These are phyloP conservation scores for Alternaria arbusti DNA, from an alignment of 2,329 filamentous ascomycete species.

Conservation along the genomic window DNA sequence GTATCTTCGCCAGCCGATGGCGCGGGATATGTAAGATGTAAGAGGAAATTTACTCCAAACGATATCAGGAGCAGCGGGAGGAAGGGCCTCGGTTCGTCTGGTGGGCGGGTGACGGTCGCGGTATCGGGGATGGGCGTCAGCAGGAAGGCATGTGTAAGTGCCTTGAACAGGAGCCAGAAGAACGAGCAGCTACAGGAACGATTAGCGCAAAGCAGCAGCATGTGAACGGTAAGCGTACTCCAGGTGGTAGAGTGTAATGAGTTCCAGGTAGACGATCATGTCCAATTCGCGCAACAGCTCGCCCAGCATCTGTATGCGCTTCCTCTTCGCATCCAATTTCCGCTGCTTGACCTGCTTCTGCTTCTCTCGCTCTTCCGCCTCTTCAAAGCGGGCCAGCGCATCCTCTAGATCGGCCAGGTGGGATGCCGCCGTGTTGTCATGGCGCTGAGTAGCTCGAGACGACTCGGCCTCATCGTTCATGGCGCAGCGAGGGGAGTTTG, in stretches of 20 bases:
- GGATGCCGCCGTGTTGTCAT: conserved; percentile 18
- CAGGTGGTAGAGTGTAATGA: conserved; percentile 68
- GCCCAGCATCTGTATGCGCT: conserved; percentile 54
- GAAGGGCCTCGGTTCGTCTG: conserved; percentile 59
- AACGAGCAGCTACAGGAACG: conserved; percentile 60
- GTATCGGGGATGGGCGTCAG: conserved; percentile 65
- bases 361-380: conserved; percentile 27
- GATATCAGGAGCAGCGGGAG: conserved; percentile 60
- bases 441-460: conserved; percentile 37
- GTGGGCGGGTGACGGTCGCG: conserved; percentile 50
- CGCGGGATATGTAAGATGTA: conserved; percentile 54
- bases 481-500: conserved; percentile 29
- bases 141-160: conserved; percentile 62
- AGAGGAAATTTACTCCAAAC: conserved; percentile 63
- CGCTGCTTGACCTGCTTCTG: conserved; percentile 32
- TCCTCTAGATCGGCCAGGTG: conserved; percentile 22
- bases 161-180: conserved; percentile 62
- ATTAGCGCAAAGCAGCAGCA: neutral
- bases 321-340: conserved; percentile 43
- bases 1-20: conserved; percentile 57
- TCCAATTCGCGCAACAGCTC: conserved; percentile 64
- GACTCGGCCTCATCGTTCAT: conserved; percentile 51
- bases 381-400: conserved; percentile 18
- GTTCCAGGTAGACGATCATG: conserved; percentile 65
- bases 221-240: conserved; percentile 57